Base-by-base conservation (phyloP, 495 filamentous ascomycete species). In the Pseudoneurospora amorphoporcata region DNA sequence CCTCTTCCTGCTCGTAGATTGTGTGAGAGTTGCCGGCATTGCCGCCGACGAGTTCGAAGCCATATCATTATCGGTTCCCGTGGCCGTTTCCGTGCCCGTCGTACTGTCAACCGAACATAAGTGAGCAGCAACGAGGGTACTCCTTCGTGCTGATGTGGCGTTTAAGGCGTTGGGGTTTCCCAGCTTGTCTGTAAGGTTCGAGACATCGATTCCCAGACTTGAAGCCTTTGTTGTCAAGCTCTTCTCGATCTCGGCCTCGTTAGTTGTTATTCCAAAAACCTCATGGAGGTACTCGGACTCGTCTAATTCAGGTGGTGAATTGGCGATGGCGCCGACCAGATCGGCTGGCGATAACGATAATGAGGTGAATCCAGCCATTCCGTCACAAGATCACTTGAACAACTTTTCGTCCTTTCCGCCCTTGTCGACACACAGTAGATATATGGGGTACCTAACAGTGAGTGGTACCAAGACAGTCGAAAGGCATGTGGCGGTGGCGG, bases 231-330 rank as follows among this genome's bases (percentile, higher is more conserved):
- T 72, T 9, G 77, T 70, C 41, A 87, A 75, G 45, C 75, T 73
- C 47, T 78, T 70, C 68, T 87, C 79, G 35, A 84, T 68, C 12
- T 83, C 79, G 8, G 73, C 80, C 72, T 86, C 84, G 45, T 81
- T 14, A 1, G 29, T 65, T 12, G 53, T 16, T 65, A 65, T 76
- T 39, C 77, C 81, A 37, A 87, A 72, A 45, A 88, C 86, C 73
- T 86, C 81, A 38, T 70, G 74, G 38, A 76, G 68, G 73, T 87
- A 87, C 23, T 80, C 81, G 71, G 76, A 76, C 40, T 84, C 82
- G 77, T 70, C 73, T 39, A 84, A 79, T 72, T 86, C 83, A 69
- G 83, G 81, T 39, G 72, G 75, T 40, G 39, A 40, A 42, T 38
- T 53, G 58, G 37, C 37, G 38, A 53, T 47, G 70, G 38, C 45